These are phyloP conservation scores for Berberis thunbergii DNA, from an alignment of 164 flowering plant genomes.

Conservation along the genomic window DNA sequence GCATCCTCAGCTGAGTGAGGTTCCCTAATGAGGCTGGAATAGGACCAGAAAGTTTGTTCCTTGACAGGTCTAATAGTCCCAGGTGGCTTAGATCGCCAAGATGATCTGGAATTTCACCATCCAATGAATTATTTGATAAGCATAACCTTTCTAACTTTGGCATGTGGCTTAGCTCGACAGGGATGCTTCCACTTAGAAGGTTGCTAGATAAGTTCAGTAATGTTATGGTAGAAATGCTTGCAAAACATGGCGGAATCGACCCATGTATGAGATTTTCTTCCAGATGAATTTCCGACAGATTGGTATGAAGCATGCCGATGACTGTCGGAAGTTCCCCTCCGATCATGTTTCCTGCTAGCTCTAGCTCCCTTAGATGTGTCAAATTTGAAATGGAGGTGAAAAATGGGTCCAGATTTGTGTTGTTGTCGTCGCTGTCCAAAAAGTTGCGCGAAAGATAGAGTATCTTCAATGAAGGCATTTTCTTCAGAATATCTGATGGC, in stretches of 20 bases:
- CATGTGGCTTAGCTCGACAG: constrained; percentile 13
- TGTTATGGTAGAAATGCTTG: constrained; percentile 9
- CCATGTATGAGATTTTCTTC: constrained; percentile 14
- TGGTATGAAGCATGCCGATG: constrained; percentile 8
- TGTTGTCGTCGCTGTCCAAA: constrained; percentile 12
- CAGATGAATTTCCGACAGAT: constrained; percentile 12
- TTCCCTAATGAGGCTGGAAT: constrained; percentile 20
- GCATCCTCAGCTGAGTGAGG: constrained; percentile 15
- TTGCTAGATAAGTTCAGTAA: constrained; percentile 16
- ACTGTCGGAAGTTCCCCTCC: constrained; percentile 13
- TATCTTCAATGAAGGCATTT: constrained; percentile 14
- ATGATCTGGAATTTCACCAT: constrained; percentile 17
- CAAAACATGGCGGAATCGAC: constrained; percentile 12
- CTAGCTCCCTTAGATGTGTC: constrained; percentile 15
- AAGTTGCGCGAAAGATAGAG: constrained; percentile 12
- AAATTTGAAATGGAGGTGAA: constrained; percentile 16
- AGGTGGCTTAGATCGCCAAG: constrained; percentile 14
- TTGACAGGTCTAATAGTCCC: constrained; percentile 20
- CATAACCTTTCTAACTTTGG: constrained; percentile 18
- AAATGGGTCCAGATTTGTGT: constrained; percentile 15
- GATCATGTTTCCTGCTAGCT: constrained; percentile 11
- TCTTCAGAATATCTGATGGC: constrained; percentile 13
- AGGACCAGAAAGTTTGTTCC: constrained; percentile 19
- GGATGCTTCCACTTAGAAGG: constrained; percentile 12
- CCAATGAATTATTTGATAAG: constrained; percentile 20